Base-by-base conservation (phyloP, 371 early-diverging fungal genomes). In the Actinomucor elegans region DNA sequence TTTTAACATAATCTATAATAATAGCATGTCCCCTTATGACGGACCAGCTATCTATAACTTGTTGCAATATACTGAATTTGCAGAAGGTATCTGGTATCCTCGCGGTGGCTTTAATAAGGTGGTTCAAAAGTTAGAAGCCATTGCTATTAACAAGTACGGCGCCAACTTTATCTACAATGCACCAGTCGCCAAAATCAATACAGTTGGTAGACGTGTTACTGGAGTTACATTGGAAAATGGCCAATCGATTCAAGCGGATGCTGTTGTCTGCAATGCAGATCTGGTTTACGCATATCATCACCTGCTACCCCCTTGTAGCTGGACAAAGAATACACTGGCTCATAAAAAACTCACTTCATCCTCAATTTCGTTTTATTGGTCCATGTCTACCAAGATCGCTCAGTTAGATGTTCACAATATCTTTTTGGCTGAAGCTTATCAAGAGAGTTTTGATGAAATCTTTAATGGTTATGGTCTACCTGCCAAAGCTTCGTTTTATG, bases 1-100 rank as follows among this genome's bases (percentile, higher is more conserved):
- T 33, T 10, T 23, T 5, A 24, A 32, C 4, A 5, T 21, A 18
- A 18, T 33, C 35, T n/a, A 14, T 43, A 14, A 20, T 35, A 47
- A 60, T 70, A 84, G 86, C 12, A 84, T 84, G 84, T 78, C 77
- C 10, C 86, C 86, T 31, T 86, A 71, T 59, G 85, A 86, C 51
- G 83, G 85, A 12, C 84, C 86, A 4, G 86, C 77, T 12, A 81
- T 83, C 3, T 86, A 84, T 48, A 80, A 71, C 52, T 55, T 86
- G 34, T 55, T 86, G 17, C 77, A 77, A 36, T 86, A 80, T 54
- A 80, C 86, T 0, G 86, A 86, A 44, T 74, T 81, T 48, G 77
- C 84, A 10, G 85, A 83, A 59, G 83, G 82, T 37, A 80, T 86
- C 35, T 82, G 78, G 79, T 86, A 86, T 61, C 86, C 84, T 12